Evolutionary conservation across 2,329 filamentous ascomycete species (phyloP).

Genomic region (Verticillium tricorpus): DNA sequence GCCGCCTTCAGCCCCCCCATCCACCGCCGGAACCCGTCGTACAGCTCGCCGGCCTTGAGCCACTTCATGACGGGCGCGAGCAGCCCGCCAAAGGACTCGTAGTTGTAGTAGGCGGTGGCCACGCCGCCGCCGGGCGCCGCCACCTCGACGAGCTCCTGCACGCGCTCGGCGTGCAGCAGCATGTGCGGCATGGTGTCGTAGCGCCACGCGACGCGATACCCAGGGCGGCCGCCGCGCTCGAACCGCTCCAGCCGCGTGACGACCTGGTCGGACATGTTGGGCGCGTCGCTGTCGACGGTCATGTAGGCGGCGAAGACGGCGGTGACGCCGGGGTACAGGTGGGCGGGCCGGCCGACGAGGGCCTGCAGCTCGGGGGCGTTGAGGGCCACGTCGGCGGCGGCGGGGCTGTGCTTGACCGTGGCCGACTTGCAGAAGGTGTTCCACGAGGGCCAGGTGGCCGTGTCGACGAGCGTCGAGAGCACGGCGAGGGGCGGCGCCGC

Average conservation of each 20-base stretch:
- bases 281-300: constrained; percentile 15
- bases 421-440: constrained; percentile 27
- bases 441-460: constrained; percentile 27
- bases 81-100: constrained; percentile 40
- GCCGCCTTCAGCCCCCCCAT: constrained; percentile 30
- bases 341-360: constrained; percentile 7
- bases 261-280: constrained; percentile 17
- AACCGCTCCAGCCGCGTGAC: constrained; percentile 27
- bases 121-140: constrained; percentile 17
- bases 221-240: constrained; percentile 20
- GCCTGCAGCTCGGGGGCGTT: constrained; percentile 12
- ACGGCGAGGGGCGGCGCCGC: constrained; percentile 25
- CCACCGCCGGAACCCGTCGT: constrained; percentile 31
- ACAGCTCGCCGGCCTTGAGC: constrained; percentile 25
- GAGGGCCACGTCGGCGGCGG: constrained; percentile 10
- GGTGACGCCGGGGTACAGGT: constrained; percentile 23
- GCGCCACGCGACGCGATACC: constrained; percentile 36
- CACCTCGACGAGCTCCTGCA: constrained; percentile 34
- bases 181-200: constrained; percentile 23
- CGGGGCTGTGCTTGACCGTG: constrained; percentile 17
- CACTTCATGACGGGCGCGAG: constrained; percentile 28
- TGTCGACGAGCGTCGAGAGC: constrained; percentile 23
- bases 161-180: constrained; percentile 31
- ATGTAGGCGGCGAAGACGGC: constrained; percentile 30
- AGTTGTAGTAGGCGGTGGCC: constrained; percentile 34